phyloP scores from a whole-genome alignment of 148 eudicot species.

The Heliamphora exappendiculata region DNA sequence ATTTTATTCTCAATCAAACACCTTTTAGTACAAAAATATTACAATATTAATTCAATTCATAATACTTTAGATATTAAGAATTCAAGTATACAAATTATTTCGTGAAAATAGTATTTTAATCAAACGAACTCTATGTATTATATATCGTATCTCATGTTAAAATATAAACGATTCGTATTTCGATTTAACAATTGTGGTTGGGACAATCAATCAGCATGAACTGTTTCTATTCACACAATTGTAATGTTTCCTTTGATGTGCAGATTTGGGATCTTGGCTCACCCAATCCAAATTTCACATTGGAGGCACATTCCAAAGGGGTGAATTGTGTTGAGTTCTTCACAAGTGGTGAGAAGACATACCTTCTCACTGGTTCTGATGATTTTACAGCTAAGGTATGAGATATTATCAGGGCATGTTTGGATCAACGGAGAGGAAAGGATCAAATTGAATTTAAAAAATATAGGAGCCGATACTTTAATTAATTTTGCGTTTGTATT shows the following conservation, averaged over 20 bases:
- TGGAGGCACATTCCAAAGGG: constrained; percentile 65
- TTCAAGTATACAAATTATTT: neutral
- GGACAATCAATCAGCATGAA: too few species aligned
- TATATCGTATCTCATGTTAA: neutral
- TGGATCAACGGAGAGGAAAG: too few species aligned
- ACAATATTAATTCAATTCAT: too few species aligned
- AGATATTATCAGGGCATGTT: neutral
- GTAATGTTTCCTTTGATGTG: neutral
- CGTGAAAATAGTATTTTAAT: neutral
- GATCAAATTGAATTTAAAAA: too few species aligned
- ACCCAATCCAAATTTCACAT: constrained; percentile 44
- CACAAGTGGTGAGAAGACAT: constrained; percentile 46
- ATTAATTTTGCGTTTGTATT: too few species aligned
- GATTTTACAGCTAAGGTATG: constrained; percentile 59
- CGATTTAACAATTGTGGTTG: too few species aligned
- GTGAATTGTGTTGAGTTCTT: constrained; percentile 65
- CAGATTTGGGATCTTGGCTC: constrained; percentile 73
- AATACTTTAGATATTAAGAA: too few species aligned
- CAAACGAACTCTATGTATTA: neutral
- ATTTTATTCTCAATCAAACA: too few species aligned
- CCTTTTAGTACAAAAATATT: too few species aligned
- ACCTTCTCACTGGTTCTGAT: constrained; percentile 66
- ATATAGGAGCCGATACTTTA: too few species aligned
- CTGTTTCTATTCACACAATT: neutral
- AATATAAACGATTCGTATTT: neutral